Conservation (phyloP, 164 flowering plant species). For the Magnolia sinica region DNA sequence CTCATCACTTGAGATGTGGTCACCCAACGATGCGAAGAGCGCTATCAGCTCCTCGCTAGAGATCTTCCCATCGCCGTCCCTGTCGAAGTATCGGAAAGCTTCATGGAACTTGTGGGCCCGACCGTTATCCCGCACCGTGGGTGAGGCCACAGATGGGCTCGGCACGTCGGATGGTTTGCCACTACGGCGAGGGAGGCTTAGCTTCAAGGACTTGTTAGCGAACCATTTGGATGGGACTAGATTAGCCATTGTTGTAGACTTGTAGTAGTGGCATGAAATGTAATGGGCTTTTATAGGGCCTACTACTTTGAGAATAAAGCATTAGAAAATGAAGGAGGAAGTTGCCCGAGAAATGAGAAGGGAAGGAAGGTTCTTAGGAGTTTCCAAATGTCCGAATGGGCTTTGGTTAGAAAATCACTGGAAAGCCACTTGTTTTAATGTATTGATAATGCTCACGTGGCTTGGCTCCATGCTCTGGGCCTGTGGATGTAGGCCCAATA, state of each 20-base stretch:
- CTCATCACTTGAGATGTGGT: constrained; percentile 52
- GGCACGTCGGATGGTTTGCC: not conserved
- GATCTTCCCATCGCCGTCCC: constrained; percentile 67
- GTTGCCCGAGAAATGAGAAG: not conserved
- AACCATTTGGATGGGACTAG: constrained; percentile 9
- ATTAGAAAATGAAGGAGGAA: not conserved
- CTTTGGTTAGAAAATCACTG: too few species aligned
- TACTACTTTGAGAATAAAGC: not conserved
- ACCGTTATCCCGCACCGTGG: not conserved
- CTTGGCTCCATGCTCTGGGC: too few species aligned
- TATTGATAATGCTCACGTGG: too few species aligned
- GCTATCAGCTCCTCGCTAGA: constrained; percentile 51
- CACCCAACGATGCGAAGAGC: constrained; percentile 58
- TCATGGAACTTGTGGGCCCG: constrained; percentile 34
- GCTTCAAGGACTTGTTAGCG: constrained; percentile 12
- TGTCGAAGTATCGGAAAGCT: constrained; percentile 62
- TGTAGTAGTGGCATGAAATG: not conserved
- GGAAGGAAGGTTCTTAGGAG: constrained; percentile 4
- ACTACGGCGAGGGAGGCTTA: constrained; percentile 8
- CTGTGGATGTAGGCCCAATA: too few species aligned
- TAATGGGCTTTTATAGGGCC: not conserved
- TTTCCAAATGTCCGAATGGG: not conserved
- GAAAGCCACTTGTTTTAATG: too few species aligned
- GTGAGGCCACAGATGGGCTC: not conserved
- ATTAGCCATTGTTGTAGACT: not conserved